These are phyloP conservation scores for Nemania sp. DNA, from an alignment of 2,329 filamentous ascomycete species.

Conservation along the genomic window DNA sequence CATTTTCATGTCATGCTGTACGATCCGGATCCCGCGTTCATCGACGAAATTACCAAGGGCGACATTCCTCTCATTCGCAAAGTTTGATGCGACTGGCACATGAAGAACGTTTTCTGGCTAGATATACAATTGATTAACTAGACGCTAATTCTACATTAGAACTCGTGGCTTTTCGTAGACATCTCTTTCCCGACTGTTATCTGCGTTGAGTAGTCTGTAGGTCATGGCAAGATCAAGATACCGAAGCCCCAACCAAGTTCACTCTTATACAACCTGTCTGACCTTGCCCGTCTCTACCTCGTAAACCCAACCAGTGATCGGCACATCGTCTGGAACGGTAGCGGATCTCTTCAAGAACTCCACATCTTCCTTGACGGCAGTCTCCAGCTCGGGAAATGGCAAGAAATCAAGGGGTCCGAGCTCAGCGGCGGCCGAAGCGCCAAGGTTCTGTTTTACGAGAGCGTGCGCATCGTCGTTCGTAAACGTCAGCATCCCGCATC, in stretches of 20 bases:
- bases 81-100: slow-evolving; percentile 27
- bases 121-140: slow-evolving; percentile 10
- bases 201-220: background rate
- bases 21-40: slow-evolving; percentile 70
- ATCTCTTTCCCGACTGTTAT: background rate
- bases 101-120: background rate
- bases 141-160: background rate
- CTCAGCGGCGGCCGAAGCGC: slow-evolving; percentile 53
- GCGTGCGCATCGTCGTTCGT: slow-evolving; percentile 59
- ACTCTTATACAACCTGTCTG: slow-evolving; percentile 49
- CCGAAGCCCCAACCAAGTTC: background rate
- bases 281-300: slow-evolving; percentile 74
- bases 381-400: slow-evolving; percentile 66
- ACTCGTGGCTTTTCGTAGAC: background rate
- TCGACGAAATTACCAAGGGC: slow-evolving; percentile 71
- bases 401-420: slow-evolving; percentile 62
- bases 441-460: slow-evolving; percentile 64
- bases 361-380: slow-evolving; percentile 70
- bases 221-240: too few species aligned
- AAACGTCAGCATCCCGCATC: slow-evolving; percentile 74
- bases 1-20: slow-evolving; percentile 95
- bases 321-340: slow-evolving; percentile 62
- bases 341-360: slow-evolving; percentile 62
- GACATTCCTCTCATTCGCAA: slow-evolving; percentile 69
- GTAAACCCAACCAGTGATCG: slow-evolving; percentile 75